These are phyloP conservation scores for Axilococcus clingmanii DNA, from an alignment of 139 green algal species.

Conservation along the genomic window DNA sequence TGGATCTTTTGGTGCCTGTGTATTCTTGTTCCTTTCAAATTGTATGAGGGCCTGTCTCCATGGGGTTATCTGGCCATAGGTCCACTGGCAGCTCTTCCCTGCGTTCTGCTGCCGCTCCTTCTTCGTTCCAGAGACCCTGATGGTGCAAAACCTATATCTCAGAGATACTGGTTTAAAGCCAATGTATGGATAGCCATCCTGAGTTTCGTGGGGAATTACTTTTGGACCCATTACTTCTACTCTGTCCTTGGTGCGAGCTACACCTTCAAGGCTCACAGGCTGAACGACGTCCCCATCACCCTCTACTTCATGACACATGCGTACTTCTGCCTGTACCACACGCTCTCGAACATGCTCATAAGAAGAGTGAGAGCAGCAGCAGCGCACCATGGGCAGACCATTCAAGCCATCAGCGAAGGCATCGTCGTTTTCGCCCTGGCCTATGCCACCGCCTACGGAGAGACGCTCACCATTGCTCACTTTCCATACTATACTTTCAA, in stretches of 20 bases:
- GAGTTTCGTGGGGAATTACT: slow-evolving; percentile 97
- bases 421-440: slow-evolving; percentile 65
- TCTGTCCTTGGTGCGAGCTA: slow-evolving; percentile 82
- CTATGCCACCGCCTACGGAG: slow-evolving; percentile 86
- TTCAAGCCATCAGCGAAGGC: slow-evolving; percentile 18
- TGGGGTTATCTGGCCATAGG: slow-evolving; percentile 82
- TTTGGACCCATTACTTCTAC: slow-evolving; percentile 99
- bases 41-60: slow-evolving; percentile 72
- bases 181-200: slow-evolving; percentile 96
- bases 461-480: slow-evolving; percentile 92
- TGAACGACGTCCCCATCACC: slow-evolving; percentile 86
- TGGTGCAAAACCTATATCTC: slow-evolving; percentile 49
- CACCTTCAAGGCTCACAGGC: slow-evolving; percentile 71
- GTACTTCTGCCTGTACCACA: slow-evolving; percentile 99
- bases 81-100: slow-evolving; percentile 54
- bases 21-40: slow-evolving; percentile 79
- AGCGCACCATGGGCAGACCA: background rate
- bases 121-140: slow-evolving; percentile 57
- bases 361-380: slow-evolving; percentile 14
- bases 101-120: slow-evolving; percentile 63
- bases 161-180: slow-evolving; percentile 90
- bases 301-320: slow-evolving; percentile 97
- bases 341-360: slow-evolving; percentile 81
- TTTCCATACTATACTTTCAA: slow-evolving; percentile 93
- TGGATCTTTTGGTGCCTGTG: slow-evolving; percentile 86